These are phyloP conservation scores for Thalassiosira mediterranea DNA, from an alignment of 352 stramenopile species.

Conservation along the genomic window DNA sequence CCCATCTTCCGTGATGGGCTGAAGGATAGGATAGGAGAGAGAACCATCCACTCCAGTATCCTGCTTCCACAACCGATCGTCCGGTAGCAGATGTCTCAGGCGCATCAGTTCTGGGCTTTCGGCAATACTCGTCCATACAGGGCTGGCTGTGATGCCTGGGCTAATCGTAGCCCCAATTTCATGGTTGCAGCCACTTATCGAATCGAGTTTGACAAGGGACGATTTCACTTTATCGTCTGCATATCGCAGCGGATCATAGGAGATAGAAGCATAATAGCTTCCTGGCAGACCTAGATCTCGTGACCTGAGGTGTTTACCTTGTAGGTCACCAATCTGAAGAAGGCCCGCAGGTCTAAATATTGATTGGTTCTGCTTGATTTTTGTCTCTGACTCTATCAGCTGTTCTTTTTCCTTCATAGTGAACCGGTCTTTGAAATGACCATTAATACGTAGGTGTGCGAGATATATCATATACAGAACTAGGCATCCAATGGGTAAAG, in stretches of 20 bases:
- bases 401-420: slow-evolving; percentile 66
- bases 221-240: slow-evolving; percentile 52
- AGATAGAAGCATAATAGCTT: slow-evolving; percentile 68
- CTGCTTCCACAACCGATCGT: slow-evolving; percentile 39
- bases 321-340: slow-evolving; percentile 59
- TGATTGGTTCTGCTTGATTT: slow-evolving; percentile 60
- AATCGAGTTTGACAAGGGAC: slow-evolving; percentile 55
- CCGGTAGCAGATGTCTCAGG: slow-evolving; percentile 67
- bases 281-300: slow-evolving; percentile 75
- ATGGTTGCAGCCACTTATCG: slow-evolving; percentile 53
- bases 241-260: slow-evolving; percentile 67
- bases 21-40: slow-evolving; percentile 72
- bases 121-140: slow-evolving; percentile 62
- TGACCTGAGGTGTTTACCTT: slow-evolving; percentile 69
- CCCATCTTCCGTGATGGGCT: slow-evolving; percentile 56
- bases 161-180: slow-evolving; percentile 67
- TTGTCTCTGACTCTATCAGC: slow-evolving; percentile 59
- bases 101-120: slow-evolving; percentile 64
- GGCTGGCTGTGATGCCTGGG: slow-evolving; percentile 64
- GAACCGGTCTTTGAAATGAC: slow-evolving; percentile 60
- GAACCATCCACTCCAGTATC: slow-evolving; percentile 8
- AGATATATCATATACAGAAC: slow-evolving; percentile 70
- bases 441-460: slow-evolving; percentile 41
- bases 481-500: slow-evolving; percentile 60
- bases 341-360: slow-evolving; percentile 71